Conservation (phyloP, 2,329 filamentous ascomycete species). For the Penicillium sp. region DNA sequence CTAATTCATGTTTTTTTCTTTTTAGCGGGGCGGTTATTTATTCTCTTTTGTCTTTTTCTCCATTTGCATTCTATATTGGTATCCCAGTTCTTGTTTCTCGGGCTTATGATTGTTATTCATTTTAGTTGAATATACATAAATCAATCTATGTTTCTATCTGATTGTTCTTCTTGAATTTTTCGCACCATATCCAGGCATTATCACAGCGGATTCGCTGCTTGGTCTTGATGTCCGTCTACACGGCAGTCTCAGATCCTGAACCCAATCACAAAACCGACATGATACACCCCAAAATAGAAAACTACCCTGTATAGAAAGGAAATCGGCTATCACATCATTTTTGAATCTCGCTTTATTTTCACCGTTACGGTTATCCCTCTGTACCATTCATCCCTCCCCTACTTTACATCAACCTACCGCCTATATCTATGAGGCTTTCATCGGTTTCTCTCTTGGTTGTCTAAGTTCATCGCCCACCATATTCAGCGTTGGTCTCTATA, state of each 20-base stretch:
- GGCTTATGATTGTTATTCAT: background rate
- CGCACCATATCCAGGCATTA: background rate
- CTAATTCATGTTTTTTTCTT: conserved; percentile 10
- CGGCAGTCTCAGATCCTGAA: background rate
- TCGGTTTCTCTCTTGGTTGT: too few species aligned
- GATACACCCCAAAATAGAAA: background rate
- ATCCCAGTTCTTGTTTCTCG: background rate
- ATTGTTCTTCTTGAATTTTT: background rate
- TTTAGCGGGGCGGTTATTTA: conserved; percentile 23
- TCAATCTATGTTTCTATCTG: background rate
- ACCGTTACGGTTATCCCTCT: background rate
- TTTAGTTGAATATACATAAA: background rate
- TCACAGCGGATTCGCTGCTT: background rate
- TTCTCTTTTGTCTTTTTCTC: background rate
- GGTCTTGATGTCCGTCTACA: background rate
- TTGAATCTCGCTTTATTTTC: background rate
- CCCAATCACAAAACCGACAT: background rate
- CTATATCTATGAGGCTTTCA: too few species aligned
- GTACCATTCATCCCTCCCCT: too few species aligned
- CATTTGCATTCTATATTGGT: background rate
- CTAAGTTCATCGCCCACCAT: too few species aligned
- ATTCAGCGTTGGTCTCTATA: too few species aligned
- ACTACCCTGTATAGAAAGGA: background rate
- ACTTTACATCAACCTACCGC: too few species aligned
- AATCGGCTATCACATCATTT: background rate